Evolutionary conservation across 768 basidiomycete genomes (phyloP).

Genomic region (Kondoa subrosea): DNA sequence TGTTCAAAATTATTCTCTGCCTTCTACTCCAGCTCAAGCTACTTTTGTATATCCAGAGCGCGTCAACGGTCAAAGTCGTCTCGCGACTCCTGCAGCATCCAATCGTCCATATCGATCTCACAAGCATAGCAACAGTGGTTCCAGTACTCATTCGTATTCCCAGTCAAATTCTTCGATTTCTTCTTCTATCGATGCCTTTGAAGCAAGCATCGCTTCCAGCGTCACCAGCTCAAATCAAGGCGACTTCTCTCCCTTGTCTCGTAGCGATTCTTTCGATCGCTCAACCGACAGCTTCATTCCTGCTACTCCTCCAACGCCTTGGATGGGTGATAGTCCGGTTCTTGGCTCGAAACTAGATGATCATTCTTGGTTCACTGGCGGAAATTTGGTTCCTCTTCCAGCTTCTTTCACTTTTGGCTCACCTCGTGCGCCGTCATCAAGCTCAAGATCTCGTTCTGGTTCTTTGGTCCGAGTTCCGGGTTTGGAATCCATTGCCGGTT

Average conservation of each 20-base stretch:
- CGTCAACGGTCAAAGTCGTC: neutral
- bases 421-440: neutral
- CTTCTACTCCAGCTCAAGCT: neutral
- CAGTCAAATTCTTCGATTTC: conserved; percentile 3
- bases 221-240: neutral
- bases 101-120: neutral
- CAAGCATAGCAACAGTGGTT: neutral
- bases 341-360: neutral
- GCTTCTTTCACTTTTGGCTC: conserved; percentile 2
- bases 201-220: neutral
- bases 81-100: neutral
- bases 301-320: conserved; percentile 3
- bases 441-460: neutral
- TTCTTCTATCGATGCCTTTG: neutral
- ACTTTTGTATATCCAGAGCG: neutral
- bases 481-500: conserved; percentile 3
- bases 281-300: neutral
- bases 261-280: neutral
- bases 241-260: neutral
- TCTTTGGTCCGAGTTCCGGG: neutral
- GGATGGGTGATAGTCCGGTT: neutral
- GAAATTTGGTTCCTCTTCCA: conserved; percentile 7
- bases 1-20: neutral
- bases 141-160: neutral
- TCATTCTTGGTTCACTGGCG: neutral